Evolutionary conservation across 2,329 filamentous ascomycete species (phyloP), one percentile per base, ranked within the genome.

Genomic region (Ceratocystis cubensis): DNA sequence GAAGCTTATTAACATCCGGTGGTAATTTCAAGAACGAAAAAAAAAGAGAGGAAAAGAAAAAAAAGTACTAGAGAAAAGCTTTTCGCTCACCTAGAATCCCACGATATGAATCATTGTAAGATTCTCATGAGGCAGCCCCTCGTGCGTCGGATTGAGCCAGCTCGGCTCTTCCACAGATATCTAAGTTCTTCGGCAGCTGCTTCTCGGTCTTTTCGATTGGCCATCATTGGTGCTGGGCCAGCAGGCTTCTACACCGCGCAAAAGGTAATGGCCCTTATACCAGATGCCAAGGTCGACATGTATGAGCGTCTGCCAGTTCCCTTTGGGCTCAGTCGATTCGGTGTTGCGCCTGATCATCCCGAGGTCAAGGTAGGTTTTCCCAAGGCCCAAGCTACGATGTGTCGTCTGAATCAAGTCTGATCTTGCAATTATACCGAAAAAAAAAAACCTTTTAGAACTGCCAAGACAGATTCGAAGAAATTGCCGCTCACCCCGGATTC

Each of bases 301-400:
- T 99, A 96, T 73, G 94, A 99, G 76, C 85, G 90, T 33, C 78
- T 97, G 48, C 94, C 94, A 0, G 91, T 96, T 3, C 94, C 94
- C 0, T 99, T 90, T 73, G 94, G 94, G 0, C 81, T 99, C 66
- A 92, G 96, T 63, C 83, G 94, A 66, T 96, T 94, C 73, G 94
- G 94, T 7, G 94, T 99, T 67, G 95, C 94, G n/a, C 94, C 94
- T 4, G 94, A 99, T 74, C 94, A 99, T 76, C 93, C 94, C 0
- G 93, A 99, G 78, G 94, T 99, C 71, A 99, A 99, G 84, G 91
- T 94, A 78, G 68, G 76, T 41, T 41, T 41, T 41, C 37, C 13
- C 37, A 41, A 41, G 3, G 10, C 37, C 62, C 13, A 33, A 25
- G n/a, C 63, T 50, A 62, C 25, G 10, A 22, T 37, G 25, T 5